Evolutionary conservation across 768 basidiomycete species (phyloP).

Genomic region (Agrocybe chaxingu): DNA sequence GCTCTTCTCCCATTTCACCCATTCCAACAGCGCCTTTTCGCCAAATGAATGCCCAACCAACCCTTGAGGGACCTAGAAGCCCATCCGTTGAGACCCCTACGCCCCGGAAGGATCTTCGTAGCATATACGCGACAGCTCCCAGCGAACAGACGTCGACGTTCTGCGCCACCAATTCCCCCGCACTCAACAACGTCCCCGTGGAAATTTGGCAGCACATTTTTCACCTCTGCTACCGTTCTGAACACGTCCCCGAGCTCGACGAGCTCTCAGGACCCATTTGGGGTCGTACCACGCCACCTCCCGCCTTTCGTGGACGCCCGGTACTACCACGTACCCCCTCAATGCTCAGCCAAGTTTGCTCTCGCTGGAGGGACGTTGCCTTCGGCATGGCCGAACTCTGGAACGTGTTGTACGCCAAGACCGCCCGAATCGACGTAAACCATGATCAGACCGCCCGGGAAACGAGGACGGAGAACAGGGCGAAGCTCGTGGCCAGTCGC

Average conservation of each 20-base stretch:
- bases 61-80: no score
- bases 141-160: no score
- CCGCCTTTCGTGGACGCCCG: not conserved
- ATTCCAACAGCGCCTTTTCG: no score
- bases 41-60: no score
- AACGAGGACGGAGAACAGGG: not conserved
- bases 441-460: not conserved
- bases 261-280: slow-evolving; percentile 8
- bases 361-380: slow-evolving; percentile 9
- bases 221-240: slow-evolving; percentile 1
- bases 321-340: slow-evolving; percentile 11
- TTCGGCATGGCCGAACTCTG: slow-evolving; percentile 16
- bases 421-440: not conserved
- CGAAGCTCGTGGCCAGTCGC: slow-evolving; percentile 1
- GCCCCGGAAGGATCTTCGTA: no score
- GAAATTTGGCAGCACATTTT: slow-evolving; percentile 18
- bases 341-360: slow-evolving; percentile 11
- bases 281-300: not conserved
- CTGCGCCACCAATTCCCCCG: no score
- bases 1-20: no score
- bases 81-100: no score
- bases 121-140: no score
- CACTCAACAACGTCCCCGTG: slow-evolving; percentile 6
- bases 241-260: slow-evolving; percentile 6
- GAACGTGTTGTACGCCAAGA: slow-evolving; percentile 10